Percentiles rank a stretch among this genome's conserved stretches.
These are phyloP conservation scores for Solanum chilense DNA, from an alignment of 257 asterid genomes.

Conservation along the genomic window DNA sequence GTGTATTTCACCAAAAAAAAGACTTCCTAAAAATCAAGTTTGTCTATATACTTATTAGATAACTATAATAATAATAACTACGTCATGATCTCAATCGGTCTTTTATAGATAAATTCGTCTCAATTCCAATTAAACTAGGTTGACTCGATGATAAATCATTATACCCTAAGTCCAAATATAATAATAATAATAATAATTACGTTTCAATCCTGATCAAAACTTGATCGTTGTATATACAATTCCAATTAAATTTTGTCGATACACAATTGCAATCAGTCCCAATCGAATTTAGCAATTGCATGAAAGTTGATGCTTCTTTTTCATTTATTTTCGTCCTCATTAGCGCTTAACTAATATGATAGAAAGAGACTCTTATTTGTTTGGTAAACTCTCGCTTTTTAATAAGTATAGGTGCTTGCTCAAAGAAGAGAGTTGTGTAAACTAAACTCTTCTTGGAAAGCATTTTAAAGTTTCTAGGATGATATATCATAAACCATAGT, in stretches of 20 bases:
- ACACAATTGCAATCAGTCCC: background rate
- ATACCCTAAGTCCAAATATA: too few relatives aligned
- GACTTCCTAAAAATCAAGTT: background rate
- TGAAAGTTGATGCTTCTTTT: background rate
- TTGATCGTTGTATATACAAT: too few relatives aligned
- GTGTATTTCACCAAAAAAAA: too few relatives aligned
- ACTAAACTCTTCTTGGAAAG: background rate
- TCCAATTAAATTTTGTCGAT: too few relatives aligned
- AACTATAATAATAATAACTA: too few relatives aligned
- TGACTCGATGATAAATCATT: too few relatives aligned
- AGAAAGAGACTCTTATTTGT: background rate
- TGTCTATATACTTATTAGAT: background rate
- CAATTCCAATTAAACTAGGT: too few relatives aligned
- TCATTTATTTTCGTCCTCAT: background rate
- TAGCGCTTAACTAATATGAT: background rate
- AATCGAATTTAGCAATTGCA: background rate
- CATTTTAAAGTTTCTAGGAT: background rate
- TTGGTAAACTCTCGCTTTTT: background rate
- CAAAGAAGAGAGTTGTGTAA: background rate
- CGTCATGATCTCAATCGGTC: too few relatives aligned
- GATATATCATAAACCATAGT: background rate
- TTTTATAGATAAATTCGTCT: too few relatives aligned
- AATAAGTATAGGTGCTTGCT: background rate
- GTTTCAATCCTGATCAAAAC: background rate
- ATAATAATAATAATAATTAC: too few relatives aligned